Base-by-base conservation (phyloP, 1,284 basidiomycete species). In the Boletellus dicymbophilus region DNA sequence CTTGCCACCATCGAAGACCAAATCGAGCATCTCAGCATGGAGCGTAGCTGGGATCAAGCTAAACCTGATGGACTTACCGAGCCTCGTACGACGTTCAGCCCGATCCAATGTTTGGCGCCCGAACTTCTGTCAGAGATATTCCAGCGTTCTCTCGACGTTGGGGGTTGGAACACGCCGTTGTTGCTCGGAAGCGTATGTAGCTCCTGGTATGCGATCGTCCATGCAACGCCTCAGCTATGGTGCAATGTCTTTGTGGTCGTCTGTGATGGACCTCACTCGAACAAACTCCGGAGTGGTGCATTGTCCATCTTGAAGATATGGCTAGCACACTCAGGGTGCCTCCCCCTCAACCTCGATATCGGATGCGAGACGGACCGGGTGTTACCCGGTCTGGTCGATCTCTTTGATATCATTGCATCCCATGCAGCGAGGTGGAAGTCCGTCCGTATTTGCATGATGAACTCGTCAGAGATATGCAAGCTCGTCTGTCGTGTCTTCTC, bases 101-200 rank as follows among this genome's bases (percentile, higher is more conserved):
- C 62, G 16, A 60, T 67, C 50, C 58, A 54, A 34, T 60, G 62
- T 26, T 28, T 64, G 26, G 65, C 63, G 1, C 59, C 63, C 4
- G 62, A 64, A 34, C 44, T 67, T 18, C 37, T 64, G 15, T 59
- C 62, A n/a, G 53, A 60, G 31, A 58, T 64, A 20, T 66, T 64
- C n/a, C 59, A 60, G 44, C 46, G 37, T 13, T 62, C 59, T 40
- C 46, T 63, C 26, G 49, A 56, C 12, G n/a, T 7, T 2, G 22
- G 34, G 9, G 10, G 28, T 4, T 16, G 41, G 1, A 22, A 21
- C 12, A 16, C 23, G 26, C 65, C 62, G 1, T 31, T 63, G 21
- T 20, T 63, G 16, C 54, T 67, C 10, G 64, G 62, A 6, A 56
- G 64, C 1, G 61, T 67, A 16, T 63, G 61, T 27, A 54, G 49